phyloP scores from a whole-genome alignment of 2,329 filamentous ascomycete genomes.

The Scleromitrula shiraiana region DNA sequence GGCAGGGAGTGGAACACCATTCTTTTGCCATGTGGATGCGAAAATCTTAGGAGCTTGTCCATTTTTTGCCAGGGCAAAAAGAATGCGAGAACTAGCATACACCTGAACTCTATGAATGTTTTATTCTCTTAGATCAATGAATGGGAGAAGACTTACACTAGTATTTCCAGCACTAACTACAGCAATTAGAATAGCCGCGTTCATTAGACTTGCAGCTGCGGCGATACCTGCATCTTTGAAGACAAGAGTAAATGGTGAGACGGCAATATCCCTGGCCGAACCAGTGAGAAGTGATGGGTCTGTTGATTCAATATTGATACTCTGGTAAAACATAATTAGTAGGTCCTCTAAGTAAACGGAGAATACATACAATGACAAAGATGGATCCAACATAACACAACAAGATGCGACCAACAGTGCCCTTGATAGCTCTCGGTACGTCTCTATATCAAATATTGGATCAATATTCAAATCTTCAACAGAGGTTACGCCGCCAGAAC shows the following conservation, averaged over 20 bases:
- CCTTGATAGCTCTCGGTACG: constrained; percentile 62
- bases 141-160: constrained; percentile 41
- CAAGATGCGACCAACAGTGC: constrained; percentile 78
- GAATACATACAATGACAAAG: constrained; percentile 49
- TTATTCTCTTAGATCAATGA: too few relatives aligned
- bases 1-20: constrained; percentile 52
- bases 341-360: too few relatives aligned
- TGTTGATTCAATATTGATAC: constrained; percentile 64
- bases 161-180: constrained; percentile 68
- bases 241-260: constrained; percentile 63
- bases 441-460: constrained; percentile 25
- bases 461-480: not conserved
- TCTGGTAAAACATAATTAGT: constrained; percentile 23
- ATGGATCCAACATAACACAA: constrained; percentile 72
- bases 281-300: constrained; percentile 55
- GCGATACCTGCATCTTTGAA: constrained; percentile 46
- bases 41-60: constrained; percentile 63
- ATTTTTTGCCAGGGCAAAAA: constrained; percentile 68
- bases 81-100: constrained; percentile 67
- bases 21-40: constrained; percentile 52
- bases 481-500: not conserved
- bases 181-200: constrained; percentile 67
- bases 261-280: constrained; percentile 64
- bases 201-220: constrained; percentile 67
- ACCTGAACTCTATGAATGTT: not conserved